Conservation (phyloP, 2,329 filamentous ascomycete genomes). For the Madurella fahalii region DNA sequence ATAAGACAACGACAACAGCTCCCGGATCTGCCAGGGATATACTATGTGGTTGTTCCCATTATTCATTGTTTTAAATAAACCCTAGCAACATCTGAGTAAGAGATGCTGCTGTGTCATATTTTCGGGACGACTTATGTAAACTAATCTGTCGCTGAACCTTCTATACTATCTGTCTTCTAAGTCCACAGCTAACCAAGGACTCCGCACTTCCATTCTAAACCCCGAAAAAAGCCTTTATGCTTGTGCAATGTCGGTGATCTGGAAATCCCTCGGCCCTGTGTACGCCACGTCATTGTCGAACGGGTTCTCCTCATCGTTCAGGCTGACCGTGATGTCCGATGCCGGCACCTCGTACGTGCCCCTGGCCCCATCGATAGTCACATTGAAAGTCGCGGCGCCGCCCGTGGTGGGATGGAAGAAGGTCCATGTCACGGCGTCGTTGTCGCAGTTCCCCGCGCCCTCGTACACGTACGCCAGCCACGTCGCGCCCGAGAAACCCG, state of each 20-base stretch:
- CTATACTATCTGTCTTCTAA: too few species aligned
- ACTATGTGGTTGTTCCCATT: too few species aligned
- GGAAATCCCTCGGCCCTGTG: conserved; percentile 6
- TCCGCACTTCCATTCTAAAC: too few species aligned
- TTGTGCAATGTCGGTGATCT: neutral
- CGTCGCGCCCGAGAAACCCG: conserved; percentile 8
- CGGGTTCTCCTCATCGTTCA: conserved; percentile 8
- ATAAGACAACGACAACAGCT: too few species aligned
- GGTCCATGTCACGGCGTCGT: conserved; percentile 6
- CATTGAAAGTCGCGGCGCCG: conserved; percentile 3
- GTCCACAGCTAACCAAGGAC: too few species aligned
- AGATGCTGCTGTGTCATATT: too few species aligned
- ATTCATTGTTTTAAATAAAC: too few species aligned
- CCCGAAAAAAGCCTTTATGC: too few species aligned
- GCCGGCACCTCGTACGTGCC: conserved; percentile 6
- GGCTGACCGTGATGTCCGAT: conserved; percentile 4
- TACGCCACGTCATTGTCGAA: conserved; percentile 16
- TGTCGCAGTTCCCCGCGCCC: conserved; percentile 4
- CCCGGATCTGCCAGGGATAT: too few species aligned
- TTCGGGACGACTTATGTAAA: too few species aligned
- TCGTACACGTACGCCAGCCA: conserved; percentile 7
- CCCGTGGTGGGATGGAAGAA: conserved; percentile 4
- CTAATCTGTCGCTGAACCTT: too few species aligned
- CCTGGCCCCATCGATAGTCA: conserved; percentile 6
- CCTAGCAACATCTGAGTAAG: too few species aligned